These are phyloP conservation scores for Knoxia roxburghii DNA, from an alignment of 257 asterid genomes.

Conservation along the genomic window DNA sequence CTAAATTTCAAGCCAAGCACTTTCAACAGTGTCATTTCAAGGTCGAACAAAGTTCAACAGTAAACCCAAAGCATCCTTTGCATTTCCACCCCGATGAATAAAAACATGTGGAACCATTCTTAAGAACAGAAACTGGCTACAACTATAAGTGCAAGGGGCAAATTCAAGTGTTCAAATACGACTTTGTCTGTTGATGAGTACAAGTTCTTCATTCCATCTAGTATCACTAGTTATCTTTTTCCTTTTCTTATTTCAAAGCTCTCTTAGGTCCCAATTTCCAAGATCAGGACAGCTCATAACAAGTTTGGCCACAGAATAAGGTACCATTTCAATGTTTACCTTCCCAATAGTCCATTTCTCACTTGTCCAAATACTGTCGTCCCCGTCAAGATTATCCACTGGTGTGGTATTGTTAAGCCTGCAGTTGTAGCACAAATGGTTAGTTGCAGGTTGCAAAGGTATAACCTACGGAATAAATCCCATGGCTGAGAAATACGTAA, in stretches of 20 bases:
- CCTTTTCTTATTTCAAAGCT: not conserved
- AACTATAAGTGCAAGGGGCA: not conserved
- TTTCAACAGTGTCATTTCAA: too few species aligned
- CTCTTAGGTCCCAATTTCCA: not conserved
- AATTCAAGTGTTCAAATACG: not conserved
- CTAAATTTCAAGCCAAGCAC: not conserved
- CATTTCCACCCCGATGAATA: not conserved
- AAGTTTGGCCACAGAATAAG: not conserved
- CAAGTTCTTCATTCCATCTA: not conserved
- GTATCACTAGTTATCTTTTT: not conserved
- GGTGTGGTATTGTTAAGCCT: conserved; percentile 27
- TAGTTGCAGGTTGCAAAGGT: not conserved
- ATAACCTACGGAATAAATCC: not conserved
- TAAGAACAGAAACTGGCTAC: not conserved
- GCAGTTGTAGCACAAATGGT: conserved; percentile 20
- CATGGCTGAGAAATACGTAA: not conserved
- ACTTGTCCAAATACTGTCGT: conserved; percentile 56
- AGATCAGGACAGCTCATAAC: not conserved
- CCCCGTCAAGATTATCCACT: conserved; percentile 29
- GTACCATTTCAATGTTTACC: conserved; percentile 30
- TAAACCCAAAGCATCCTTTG: not conserved
- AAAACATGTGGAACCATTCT: not conserved
- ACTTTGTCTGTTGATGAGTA: not conserved
- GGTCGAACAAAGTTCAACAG: not conserved
- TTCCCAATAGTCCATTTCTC: conserved; percentile 62